Conservation (phyloP, 2,329 filamentous ascomycete genomes). For the Thielaviopsis punctulata region DNA sequence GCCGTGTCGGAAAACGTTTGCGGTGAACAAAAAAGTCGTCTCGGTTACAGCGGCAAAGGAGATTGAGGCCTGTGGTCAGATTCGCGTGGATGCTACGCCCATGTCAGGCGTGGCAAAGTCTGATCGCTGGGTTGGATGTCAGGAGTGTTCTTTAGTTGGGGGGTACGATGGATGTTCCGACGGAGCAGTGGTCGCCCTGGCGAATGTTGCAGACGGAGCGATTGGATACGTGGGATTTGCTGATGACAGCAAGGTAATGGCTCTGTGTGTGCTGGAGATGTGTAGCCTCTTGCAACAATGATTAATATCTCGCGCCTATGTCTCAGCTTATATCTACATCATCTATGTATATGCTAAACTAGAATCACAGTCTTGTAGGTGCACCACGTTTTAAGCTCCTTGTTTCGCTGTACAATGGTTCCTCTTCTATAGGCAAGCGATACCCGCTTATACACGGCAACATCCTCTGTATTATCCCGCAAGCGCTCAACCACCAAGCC, state of each 20-base stretch:
- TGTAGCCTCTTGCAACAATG: neutral
- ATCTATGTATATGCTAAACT: neutral
- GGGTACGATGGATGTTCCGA: neutral
- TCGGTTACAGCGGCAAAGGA: neutral
- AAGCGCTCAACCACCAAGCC: neutral
- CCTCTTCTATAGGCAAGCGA: neutral
- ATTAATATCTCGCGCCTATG: neutral
- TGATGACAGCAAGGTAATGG: neutral
- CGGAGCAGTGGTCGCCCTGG: neutral
- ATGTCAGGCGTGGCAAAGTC: neutral
- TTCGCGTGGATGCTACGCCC: neutral
- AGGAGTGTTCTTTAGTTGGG: neutral
- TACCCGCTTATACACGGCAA: neutral
- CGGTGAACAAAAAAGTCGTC: neutral
- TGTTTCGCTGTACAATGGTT: neutral
- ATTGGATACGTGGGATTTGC: neutral
- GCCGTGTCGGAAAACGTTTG: neutral
- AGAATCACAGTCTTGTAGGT: neutral
- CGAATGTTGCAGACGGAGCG: neutral
- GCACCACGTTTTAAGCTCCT: neutral
- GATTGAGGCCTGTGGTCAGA: neutral
- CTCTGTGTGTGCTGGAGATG: neutral
- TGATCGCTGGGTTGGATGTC: neutral
- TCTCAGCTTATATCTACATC: no score
- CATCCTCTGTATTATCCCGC: neutral